Conservation (phyloP, 176 grass and related monocot genomes). For the Metroxylon sagu region DNA sequence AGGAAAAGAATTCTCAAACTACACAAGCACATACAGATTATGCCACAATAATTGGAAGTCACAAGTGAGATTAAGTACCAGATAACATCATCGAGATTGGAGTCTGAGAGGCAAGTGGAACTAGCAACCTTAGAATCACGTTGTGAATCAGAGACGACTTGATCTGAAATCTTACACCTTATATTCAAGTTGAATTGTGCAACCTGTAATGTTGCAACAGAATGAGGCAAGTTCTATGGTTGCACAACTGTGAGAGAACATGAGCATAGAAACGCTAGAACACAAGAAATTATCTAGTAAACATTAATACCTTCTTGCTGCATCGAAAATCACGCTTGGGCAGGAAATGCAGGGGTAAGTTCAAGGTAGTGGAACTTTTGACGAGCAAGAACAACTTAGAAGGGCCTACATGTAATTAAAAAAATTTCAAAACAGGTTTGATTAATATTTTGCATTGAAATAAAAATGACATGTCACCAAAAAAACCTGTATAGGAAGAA, state of each 20-base stretch:
- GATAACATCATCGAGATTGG: constrained; percentile 48
- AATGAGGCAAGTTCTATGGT: not conserved
- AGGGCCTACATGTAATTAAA: constrained; percentile 34
- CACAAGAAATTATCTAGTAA: constrained; percentile 11
- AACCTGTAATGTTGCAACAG: constrained; percentile 24
- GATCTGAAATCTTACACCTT: constrained; percentile 43
- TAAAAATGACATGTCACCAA: no score
- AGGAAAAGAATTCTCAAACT: not conserved
- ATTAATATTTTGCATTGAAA: no score
- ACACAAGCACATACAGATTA: no score
- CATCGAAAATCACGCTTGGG: constrained; percentile 87
- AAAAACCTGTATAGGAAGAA: constrained; percentile 54
- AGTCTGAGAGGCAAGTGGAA: constrained; percentile 24
- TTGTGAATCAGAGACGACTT: constrained; percentile 23
- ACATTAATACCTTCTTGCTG: constrained; percentile 60
- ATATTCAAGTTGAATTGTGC: constrained; percentile 55
- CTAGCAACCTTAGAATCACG: constrained; percentile 9
- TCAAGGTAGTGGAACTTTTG: constrained; percentile 61
- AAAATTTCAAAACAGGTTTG: no score
- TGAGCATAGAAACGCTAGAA: not conserved
- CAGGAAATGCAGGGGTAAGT: constrained; percentile 63
- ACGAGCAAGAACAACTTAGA: constrained; percentile 78
- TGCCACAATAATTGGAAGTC: not conserved
- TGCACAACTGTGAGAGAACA: not conserved
- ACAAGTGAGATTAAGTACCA: constrained; percentile 43